phyloP scores from a whole-genome alignment of 1,139 yeast genomes.

The Torulaspora pretoriensis region DNA sequence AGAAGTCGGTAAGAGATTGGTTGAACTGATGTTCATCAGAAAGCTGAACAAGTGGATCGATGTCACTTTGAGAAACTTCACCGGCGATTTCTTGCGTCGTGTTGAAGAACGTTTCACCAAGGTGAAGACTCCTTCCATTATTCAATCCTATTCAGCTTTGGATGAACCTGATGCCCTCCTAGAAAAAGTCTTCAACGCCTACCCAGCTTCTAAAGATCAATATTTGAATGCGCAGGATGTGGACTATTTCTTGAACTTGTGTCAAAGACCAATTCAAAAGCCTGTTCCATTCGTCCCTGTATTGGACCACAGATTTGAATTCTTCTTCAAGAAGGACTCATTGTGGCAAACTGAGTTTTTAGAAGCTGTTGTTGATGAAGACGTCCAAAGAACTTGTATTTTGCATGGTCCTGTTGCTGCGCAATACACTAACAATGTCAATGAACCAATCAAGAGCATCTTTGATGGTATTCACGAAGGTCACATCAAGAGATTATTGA shows the following conservation, averaged over 20 bases:
- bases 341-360: slow-evolving; percentile 98
- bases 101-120: slow-evolving; percentile 92
- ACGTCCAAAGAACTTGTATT: slow-evolving; percentile 97
- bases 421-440: slow-evolving; percentile 76
- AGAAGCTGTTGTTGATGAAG: slow-evolving; percentile 93
- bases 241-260: slow-evolving; percentile 83
- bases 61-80: slow-evolving; percentile 74
- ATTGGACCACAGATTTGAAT: slow-evolving; percentile 88
- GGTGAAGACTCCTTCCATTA: slow-evolving; percentile 52
- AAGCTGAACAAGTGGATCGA: slow-evolving; percentile 88
- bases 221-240: slow-evolving; percentile 92
- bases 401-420: slow-evolving; percentile 99
- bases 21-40: slow-evolving; percentile 83
- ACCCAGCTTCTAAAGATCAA: slow-evolving; percentile 73
- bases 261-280: slow-evolving; percentile 82
- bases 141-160: slow-evolving; percentile 70
- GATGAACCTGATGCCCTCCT: slow-evolving; percentile 61
- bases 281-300: slow-evolving; percentile 98
- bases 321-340: slow-evolving; percentile 96
- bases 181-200: slow-evolving; percentile 57
- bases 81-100: slow-evolving; percentile 85
- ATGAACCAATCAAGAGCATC: slow-evolving; percentile 89
- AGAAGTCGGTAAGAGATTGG: slow-evolving; percentile 82
- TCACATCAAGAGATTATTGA: slow-evolving; percentile 66
- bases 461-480: slow-evolving; percentile 88